Evolutionary conservation across 1,139 yeast genomes (phyloP), one percentile per base, ranked within the genome.

Genomic region (Candida pseudoviswanathii): DNA sequence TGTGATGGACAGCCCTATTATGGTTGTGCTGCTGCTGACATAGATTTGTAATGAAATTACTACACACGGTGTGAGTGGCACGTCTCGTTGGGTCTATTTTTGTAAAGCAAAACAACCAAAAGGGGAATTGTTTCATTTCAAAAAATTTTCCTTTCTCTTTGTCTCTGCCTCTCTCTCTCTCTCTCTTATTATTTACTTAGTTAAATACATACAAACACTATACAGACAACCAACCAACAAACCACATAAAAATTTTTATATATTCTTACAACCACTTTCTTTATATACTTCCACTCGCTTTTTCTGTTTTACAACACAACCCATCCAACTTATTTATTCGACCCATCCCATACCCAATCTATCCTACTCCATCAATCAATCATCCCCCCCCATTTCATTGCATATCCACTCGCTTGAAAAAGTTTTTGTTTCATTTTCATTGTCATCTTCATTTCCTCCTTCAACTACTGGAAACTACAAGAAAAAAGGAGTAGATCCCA

Each of bases 81-180:
- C 16, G 16, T 16, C 16, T 16, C 16, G 16, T 16, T 16, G 16
- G 16, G 16, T 16, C 16, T 16, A 16, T 16, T 16, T 16, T 16
- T 16, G 21, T 4, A 33, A n/a, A 21, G 8, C 22, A 33, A 33
- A 33, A 33, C 7, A 36, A 22, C 6, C 9, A 36, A 21, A 36
- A 36, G 9, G n/a, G 26, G 8, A 36, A 7, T 36, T 36, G 39
- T 36, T 36, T 36, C 39, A 36, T 36, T 36, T 36, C 39, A 36
- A 36, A 36, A 36, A 36, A 36, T 22, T 36, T 36, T 36, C 39
- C 27, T 33, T 33, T 11, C 22, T 33, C 5, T 33, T n/a, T 11
- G 9, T 21, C 39, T 5, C 11, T 24, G 27, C 9, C 5, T 8
- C 11, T 8, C 5, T 11, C 4, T 7, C 24, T 16, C 24, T 33